Evolutionary conservation across 495 filamentous ascomycete species (phyloP).

Genomic region (Penicillium cosmopolitanum): DNA sequence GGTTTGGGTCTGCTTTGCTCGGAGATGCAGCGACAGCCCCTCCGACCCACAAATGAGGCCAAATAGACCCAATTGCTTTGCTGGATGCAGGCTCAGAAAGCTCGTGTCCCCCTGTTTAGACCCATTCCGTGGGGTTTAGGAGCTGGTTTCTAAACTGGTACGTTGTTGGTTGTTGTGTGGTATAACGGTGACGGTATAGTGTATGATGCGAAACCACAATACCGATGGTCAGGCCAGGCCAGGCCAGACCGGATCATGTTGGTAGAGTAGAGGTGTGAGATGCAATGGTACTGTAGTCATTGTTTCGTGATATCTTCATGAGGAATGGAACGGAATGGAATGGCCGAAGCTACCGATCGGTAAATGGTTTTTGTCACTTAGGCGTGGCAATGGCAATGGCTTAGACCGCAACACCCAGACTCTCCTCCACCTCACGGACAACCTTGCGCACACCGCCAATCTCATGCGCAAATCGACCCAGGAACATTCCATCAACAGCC

Average conservation of each 20-base stretch:
- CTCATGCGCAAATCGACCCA: constrained; percentile 82
- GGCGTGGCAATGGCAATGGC: no score
- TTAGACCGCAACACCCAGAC: constrained; percentile 23
- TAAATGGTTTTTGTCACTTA: no score
- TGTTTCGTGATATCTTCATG: not conserved
- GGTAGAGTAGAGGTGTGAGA: not conserved
- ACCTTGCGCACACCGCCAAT: constrained; percentile 66
- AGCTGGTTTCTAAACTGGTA: not conserved
- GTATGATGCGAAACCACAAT: constrained; percentile 28
- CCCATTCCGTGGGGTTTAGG: constrained; percentile 7
- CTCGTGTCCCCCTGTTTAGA: not conserved
- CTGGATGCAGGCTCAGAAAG: not conserved
- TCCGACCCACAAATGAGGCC: constrained; percentile 2
- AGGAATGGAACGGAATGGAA: not conserved
- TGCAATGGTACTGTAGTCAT: not conserved
- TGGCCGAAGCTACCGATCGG: no score
- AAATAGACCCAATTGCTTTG: not conserved
- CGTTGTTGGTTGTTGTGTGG: constrained; percentile 4
- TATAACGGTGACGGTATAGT: constrained; percentile 30
- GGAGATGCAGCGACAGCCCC: not conserved
- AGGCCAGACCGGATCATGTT: not conserved
- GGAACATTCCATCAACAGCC: constrained; percentile 79
- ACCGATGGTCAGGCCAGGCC: constrained; percentile 1
- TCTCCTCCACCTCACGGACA: constrained; percentile 66
- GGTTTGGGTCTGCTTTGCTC: constrained; percentile 3